Base-by-base conservation (phyloP, 208 protist species). In the Histomonas meleagridis region DNA sequence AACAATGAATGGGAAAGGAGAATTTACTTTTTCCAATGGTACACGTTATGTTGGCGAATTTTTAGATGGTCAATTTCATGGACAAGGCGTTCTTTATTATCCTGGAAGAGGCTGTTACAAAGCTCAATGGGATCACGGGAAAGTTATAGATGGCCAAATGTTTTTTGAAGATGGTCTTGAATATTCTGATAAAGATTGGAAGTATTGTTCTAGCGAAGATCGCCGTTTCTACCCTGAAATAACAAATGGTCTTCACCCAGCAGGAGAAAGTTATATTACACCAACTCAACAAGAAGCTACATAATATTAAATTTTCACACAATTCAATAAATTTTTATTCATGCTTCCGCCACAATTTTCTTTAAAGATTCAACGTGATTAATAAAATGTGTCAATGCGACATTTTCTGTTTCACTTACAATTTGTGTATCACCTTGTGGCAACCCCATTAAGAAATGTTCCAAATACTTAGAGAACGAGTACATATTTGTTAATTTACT, bases 61-160 rank as follows among this genome's bases (percentile, higher is more conserved):
- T 18, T 26, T 86, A 18, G 76, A 86, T 38, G 76, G 76, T 2
- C 46, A 86, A 86, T 86, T 86, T 86, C 76, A 86, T 28, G 76
- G 76, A 86, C 51, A 86, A 55, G 76, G 76, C 26, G 55, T 46
- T 57, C 46, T 86, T 9, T 86, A 55, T 48, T 86, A 51, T 48
- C 76, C 76, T 51, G 76, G 76, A n/a, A 12, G 76, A 40, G 76
- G 76, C 0, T 46, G 76, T 4, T 86, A 86, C 55, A 46, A 86
- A 86, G 76, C 76, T 21, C 46, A 86, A 55, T 86, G 76, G 76
- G 76, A 86, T 55, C 76, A 86, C 38, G 76, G 76, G 55, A 86
- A 12, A 38, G 76, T 86, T 86, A 46, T 86, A 7, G 32, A 43
- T 46, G 76, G 76, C 40, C 40, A 28, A 23, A 18, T 86, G 9